phyloP scores from a whole-genome alignment of 1,284 basidiomycete genomes.

The Peniophora sp. region DNA sequence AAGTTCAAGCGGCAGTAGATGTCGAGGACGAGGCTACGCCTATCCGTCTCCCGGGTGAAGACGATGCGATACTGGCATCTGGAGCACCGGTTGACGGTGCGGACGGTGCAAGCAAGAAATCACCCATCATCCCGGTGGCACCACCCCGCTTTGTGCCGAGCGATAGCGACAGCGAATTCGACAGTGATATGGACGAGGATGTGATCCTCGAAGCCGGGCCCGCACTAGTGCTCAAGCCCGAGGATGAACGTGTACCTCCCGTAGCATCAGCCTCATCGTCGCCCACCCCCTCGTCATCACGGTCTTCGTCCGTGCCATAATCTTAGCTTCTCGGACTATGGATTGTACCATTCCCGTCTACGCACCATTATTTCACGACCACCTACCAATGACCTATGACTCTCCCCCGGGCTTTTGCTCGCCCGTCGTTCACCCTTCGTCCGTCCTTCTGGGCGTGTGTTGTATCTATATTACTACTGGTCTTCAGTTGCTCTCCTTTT shows the following conservation, averaged over 20 bases:
- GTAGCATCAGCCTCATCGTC: no score
- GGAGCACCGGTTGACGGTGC: conserved; percentile 31
- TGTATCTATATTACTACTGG: not conserved
- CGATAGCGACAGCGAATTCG: conserved; percentile 32
- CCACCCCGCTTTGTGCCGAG: conserved; percentile 25
- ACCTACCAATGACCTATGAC: not conserved
- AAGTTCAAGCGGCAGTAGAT: conserved; percentile 36
- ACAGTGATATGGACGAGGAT: conserved; percentile 41
- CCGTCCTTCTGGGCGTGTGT: not conserved
- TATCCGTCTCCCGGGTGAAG: conserved; percentile 27
- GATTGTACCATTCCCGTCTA: not conserved
- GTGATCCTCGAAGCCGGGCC: conserved; percentile 65
- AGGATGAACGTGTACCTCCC: conserved; percentile 12
- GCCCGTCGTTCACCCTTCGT: not conserved
- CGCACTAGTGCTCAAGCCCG: conserved; percentile 34
- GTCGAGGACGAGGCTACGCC: conserved; percentile 30
- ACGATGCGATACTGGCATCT: conserved; percentile 42
- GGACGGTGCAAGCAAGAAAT: conserved; percentile 29
- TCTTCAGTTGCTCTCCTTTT: not conserved
- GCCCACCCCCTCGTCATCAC: not conserved
- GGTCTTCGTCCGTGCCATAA: not conserved
- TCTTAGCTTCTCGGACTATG: not conserved
- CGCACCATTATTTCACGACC: not conserved
- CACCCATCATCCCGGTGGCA: conserved; percentile 24
- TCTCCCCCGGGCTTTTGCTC: no score